phyloP scores from a whole-genome alignment of 768 basidiomycete species.

The Ramaria sp. region DNA sequence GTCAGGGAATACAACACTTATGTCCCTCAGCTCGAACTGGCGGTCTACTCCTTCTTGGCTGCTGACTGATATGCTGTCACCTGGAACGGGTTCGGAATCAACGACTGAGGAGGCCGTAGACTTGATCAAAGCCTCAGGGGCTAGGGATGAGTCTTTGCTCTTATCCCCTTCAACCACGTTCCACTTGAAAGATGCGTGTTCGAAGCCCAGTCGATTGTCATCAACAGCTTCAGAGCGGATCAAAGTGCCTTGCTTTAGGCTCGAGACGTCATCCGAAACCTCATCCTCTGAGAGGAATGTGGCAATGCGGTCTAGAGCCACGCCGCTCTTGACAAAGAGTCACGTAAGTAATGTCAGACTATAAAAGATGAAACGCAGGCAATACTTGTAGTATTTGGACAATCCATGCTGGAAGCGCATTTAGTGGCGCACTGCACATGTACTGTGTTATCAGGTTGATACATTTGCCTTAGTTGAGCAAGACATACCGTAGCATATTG shows the following conservation, averaged over 20 bases:
- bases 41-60: slow-evolving; percentile 24
- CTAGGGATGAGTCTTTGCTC: slow-evolving; percentile 10
- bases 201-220: slow-evolving; percentile 43
- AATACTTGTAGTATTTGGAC: slow-evolving; percentile 59
- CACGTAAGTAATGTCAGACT: not conserved
- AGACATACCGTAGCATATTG: slow-evolving; percentile 63
- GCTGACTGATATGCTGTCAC: slow-evolving; percentile 3
- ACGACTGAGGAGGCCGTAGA: not conserved
- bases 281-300: slow-evolving; percentile 63
- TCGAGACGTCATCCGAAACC: slow-evolving; percentile 55
- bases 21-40: slow-evolving; percentile 56
- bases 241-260: slow-evolving; percentile 33
- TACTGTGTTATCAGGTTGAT: not conserved
- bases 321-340: slow-evolving; percentile 32
- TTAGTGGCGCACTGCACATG: slow-evolving; percentile 46
- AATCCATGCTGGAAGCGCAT: slow-evolving; percentile 70
- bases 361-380: not conserved
- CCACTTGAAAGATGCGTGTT: slow-evolving; percentile 53
- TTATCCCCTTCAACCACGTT: slow-evolving; percentile 36
- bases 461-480: not conserved
- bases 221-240: slow-evolving; percentile 19
- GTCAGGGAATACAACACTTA: slow-evolving; percentile 61
- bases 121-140: slow-evolving; percentile 5
- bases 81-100: slow-evolving; percentile 4
- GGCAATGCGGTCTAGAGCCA: slow-evolving; percentile 58